Percentiles rank a stretch among this genome's conserved stretches.
Conservation (phyloP, 768 basidiomycete species). For the Auricularia heimuer region DNA sequence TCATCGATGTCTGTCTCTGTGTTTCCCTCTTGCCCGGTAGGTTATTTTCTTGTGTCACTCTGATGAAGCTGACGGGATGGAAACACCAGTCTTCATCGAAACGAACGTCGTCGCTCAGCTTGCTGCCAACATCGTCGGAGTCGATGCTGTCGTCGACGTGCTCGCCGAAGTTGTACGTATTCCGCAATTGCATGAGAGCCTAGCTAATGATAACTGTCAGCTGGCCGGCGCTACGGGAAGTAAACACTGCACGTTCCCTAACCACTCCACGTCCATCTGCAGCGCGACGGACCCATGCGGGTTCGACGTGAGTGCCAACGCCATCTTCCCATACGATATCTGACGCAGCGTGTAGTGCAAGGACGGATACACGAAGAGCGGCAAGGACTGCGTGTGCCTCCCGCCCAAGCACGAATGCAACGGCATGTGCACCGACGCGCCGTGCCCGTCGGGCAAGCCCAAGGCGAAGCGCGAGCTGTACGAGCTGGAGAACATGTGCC, state of each 20-base stretch:
- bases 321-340: conserved; percentile 15
- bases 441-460: conserved; percentile 4
- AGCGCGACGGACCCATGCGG: conserved; percentile 28
- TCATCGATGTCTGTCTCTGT: conserved; percentile 36
- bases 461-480: conserved; percentile 12
- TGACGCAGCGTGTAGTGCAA: not conserved
- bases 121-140: conserved; percentile 25
- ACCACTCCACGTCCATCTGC: conserved; percentile 31
- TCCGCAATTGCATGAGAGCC: not conserved
- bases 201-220: conserved; percentile 10
- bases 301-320: conserved; percentile 36
- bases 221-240: conserved; percentile 14
- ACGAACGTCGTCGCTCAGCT: conserved; percentile 22
- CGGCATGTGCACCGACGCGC: conserved; percentile 28
- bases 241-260: conserved; percentile 29
- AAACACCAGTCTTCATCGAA: conserved; percentile 25
- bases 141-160: conserved; percentile 17
- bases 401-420: conserved; percentile 37
- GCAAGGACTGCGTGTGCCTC: conserved; percentile 32
- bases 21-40: conserved; percentile 19
- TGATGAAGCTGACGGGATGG: not conserved
- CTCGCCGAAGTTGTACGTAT: conserved; percentile 28
- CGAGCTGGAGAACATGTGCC: conserved; percentile 21
- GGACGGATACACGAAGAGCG: not conserved
- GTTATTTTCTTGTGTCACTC: not conserved